Percentiles rank a stretch among this genome's conserved stretches.
Evolutionary conservation across 2,329 filamentous ascomycete species (phyloP).

Genomic region (Malbranchea zuffiana): DNA sequence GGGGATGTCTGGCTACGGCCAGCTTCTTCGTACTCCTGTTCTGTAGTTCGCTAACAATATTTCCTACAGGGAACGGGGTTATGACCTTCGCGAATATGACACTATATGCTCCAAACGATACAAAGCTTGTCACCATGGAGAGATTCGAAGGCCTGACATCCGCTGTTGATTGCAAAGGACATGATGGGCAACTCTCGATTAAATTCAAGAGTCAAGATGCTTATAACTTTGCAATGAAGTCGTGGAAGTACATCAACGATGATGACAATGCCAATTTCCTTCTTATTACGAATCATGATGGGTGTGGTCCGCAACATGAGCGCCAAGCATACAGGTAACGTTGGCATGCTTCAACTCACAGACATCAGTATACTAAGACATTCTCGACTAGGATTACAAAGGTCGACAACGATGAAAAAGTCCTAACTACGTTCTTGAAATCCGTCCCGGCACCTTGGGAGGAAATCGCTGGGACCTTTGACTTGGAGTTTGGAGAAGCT

Average conservation of each 20-base stretch:
- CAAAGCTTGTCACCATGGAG: conserved; percentile 24
- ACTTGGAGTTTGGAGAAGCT: too few species aligned
- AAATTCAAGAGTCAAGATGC: conserved; percentile 21
- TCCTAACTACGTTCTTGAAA: conserved; percentile 13
- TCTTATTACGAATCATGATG: conserved; percentile 24
- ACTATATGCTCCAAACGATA: conserved; percentile 18
- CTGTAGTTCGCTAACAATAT: not conserved
- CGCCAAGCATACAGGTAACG: conserved; percentile 20
- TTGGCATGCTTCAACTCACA: not conserved
- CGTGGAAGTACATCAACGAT: conserved; percentile 24
- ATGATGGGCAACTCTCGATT: conserved; percentile 18
- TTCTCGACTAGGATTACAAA: conserved; percentile 11
- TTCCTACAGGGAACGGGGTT: too few species aligned
- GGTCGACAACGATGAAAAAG: conserved; percentile 14
- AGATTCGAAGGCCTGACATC: conserved; percentile 21
- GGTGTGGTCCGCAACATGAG: conserved; percentile 20
- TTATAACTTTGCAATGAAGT: conserved; percentile 21
- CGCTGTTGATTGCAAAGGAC: conserved; percentile 19
- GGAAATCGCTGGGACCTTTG: too few species aligned
- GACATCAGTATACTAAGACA: not conserved
- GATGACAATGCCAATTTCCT: conserved; percentile 20
- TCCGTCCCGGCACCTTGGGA: conserved; percentile 15
- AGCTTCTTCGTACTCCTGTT: too few species aligned
- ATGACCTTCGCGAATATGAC: conserved; percentile 24
- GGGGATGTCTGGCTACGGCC: too few species aligned